Percentiles rank a stretch among this genome's conserved stretches.
Conservation (phyloP, 768 basidiomycete species). For the Cytidiella melzeri region DNA sequence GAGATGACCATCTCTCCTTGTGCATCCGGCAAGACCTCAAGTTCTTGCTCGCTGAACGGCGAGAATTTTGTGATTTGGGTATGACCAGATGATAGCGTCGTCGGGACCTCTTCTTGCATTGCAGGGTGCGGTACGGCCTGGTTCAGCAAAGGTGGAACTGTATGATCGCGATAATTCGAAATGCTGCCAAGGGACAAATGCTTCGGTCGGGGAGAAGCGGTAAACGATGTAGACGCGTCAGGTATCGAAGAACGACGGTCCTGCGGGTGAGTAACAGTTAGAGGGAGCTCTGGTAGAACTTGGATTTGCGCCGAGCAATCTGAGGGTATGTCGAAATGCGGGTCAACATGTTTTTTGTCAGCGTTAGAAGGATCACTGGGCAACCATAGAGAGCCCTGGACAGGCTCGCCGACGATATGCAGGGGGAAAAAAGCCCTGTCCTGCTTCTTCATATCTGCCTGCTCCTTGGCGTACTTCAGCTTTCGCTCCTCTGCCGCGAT, state of each 20-base stretch:
- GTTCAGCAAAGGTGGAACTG: not conserved
- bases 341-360: conserved; percentile 11
- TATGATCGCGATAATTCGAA: conserved; percentile 19
- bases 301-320: conserved; percentile 15
- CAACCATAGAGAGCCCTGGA: conserved; percentile 14
- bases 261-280: not conserved
- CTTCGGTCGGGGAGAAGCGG: conserved; percentile 19
- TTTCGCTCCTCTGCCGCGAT: conserved; percentile 58
- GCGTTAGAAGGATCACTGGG: conserved; percentile 9
- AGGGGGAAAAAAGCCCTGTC: conserved; percentile 32
- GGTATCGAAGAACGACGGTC: conserved; percentile 13
- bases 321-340: conserved; percentile 13
- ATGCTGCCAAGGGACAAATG: conserved; percentile 20
- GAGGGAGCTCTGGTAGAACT: conserved; percentile 14
- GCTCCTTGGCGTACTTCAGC: conserved; percentile 52
- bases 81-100: conserved; percentile 24
- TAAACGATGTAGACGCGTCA: conserved; percentile 12
- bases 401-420: conserved; percentile 22
- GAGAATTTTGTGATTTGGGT: conserved; percentile 36
- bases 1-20: conserved; percentile 29
- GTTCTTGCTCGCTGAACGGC: conserved; percentile 46
- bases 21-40: conserved; percentile 15
- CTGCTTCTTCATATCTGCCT: conserved; percentile 44
- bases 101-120: conserved; percentile 36
- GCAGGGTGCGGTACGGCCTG: conserved; percentile 27